phyloP scores from a whole-genome alignment of 2,329 filamentous ascomycete genomes.

The Aspergillus eucalypticola region DNA sequence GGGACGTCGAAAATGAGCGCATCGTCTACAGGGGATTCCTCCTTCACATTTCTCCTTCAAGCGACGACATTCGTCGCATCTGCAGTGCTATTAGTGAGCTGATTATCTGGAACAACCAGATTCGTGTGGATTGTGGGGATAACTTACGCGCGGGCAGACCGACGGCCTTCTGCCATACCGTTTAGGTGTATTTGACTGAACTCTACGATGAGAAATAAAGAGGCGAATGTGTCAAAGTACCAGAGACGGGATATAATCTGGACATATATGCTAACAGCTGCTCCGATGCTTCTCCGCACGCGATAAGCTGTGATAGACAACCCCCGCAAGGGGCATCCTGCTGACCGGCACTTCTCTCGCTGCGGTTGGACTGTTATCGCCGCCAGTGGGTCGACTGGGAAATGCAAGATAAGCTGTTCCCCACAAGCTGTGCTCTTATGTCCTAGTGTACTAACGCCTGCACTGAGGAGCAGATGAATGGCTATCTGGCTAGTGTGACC shows the following conservation, averaged over 20 bases:
- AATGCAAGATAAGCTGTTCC: background rate
- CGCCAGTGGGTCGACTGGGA: background rate
- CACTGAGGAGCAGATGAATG: too few relatives aligned
- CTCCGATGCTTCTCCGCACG: background rate
- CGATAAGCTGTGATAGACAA: background rate
- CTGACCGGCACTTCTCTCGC: too few relatives aligned
- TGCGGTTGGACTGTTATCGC: background rate
- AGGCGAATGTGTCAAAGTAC: background rate
- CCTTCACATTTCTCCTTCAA: conserved; percentile 25
- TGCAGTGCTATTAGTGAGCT: background rate
- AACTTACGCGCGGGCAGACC: background rate
- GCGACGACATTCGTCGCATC: conserved; percentile 20
- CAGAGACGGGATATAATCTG: too few relatives aligned
- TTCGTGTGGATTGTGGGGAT: too few relatives aligned
- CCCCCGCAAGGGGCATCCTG: background rate
- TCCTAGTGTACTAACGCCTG: too few relatives aligned
- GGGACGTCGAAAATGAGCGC: conserved; percentile 12
- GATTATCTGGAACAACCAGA: background rate
- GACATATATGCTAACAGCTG: background rate
- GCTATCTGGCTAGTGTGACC: too few relatives aligned
- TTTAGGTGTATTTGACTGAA: background rate
- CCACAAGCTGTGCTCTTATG: too few relatives aligned
- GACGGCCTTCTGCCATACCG: background rate
- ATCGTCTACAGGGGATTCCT: conserved; percentile 20
- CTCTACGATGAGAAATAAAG: background rate